Evolutionary conservation across 2,329 filamentous ascomycete genomes (phyloP).

Genomic region (Fonsecaea pugnacius): DNA sequence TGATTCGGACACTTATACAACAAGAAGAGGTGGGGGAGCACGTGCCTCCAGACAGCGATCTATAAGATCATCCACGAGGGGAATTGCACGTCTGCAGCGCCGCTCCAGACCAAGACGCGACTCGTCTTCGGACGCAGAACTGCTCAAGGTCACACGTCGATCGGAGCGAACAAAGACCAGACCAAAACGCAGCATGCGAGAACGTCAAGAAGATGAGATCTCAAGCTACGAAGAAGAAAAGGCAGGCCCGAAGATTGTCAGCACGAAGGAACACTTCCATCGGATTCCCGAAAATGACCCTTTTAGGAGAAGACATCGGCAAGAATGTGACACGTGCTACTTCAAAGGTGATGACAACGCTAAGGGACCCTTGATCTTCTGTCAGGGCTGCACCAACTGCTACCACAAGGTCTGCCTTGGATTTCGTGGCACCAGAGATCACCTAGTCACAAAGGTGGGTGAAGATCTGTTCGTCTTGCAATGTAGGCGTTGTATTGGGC

Average conservation of each 20-base stretch:
- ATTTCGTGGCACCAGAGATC: conserved; percentile 72
- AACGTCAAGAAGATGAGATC: conserved; percentile 56
- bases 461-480: conserved; percentile 82
- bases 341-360: conserved; percentile 57
- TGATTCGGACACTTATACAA: conserved; percentile 23
- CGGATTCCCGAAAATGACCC: conserved; percentile 62
- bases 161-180: conserved; percentile 42
- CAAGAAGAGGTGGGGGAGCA: conserved; percentile 25
- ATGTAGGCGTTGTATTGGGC: conserved; percentile 80
- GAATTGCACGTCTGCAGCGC: conserved; percentile 5
- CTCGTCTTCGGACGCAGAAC: conserved; percentile 25
- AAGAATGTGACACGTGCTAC: conserved; percentile 73
- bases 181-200: conserved; percentile 49
- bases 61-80: conserved; percentile 4
- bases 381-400: conserved; percentile 84
- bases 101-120: conserved; percentile 4
- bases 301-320: conserved; percentile 73
- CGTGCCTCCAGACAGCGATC: conserved; percentile 21
- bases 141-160: conserved; percentile 38
- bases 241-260: conserved; percentile 61
- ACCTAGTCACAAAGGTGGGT: conserved; percentile 83
- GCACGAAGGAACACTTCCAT: conserved; percentile 73
- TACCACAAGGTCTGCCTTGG: conserved; percentile 87
- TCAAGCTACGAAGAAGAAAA: conserved; percentile 45
- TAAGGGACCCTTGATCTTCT: conserved; percentile 76